Conservation (phyloP, 352 stramenopile genomes). For the Globisporangium alternatum region DNA sequence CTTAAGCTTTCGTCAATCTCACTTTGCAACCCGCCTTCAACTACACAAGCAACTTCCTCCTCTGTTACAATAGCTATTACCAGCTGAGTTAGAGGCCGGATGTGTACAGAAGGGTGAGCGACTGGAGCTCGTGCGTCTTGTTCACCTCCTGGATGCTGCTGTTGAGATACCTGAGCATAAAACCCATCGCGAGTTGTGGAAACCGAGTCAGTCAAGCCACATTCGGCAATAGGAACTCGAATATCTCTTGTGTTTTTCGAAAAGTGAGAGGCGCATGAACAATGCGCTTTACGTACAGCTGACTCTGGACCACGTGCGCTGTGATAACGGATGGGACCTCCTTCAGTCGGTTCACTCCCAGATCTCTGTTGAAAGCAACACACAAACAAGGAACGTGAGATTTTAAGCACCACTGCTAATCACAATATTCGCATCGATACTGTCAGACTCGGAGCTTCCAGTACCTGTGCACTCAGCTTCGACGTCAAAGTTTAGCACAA, state of each 20-base stretch:
- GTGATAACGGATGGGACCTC: background rate
- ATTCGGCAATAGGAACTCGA: no score
- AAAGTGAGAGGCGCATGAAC: no score
- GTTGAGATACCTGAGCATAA: background rate
- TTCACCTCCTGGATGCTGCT: constrained; percentile 1
- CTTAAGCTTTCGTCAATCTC: no score
- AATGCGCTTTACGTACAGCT: background rate
- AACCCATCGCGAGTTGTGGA: no score
- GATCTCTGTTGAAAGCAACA: background rate
- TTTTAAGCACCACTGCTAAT: background rate
- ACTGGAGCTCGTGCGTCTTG: background rate
- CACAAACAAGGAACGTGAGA: background rate
- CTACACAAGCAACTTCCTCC: no score
- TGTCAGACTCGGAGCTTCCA: no score
- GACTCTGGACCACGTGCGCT: background rate
- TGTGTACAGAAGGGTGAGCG: background rate
- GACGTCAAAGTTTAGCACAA: no score
- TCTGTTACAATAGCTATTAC: background rate
- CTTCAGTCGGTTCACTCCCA: background rate
- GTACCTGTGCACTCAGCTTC: no score
- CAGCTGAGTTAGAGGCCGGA: background rate
- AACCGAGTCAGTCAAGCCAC: no score
- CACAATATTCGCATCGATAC: background rate
- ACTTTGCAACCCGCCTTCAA: no score
- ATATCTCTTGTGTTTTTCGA: no score